phyloP scores from a whole-genome alignment of 192 early-diverging fungal species.

The Linnemannia exigua region DNA sequence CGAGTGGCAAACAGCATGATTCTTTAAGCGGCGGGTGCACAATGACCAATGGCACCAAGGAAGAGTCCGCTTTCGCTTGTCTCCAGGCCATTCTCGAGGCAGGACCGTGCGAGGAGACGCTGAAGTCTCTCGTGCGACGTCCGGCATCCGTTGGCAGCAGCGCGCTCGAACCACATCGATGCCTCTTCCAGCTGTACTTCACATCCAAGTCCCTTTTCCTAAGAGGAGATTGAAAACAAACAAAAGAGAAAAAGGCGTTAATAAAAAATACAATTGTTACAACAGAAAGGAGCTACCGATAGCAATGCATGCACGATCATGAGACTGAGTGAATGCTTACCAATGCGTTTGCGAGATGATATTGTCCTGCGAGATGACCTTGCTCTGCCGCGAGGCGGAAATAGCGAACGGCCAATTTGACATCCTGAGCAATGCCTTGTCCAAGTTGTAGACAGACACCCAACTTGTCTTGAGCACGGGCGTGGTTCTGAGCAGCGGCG shows the following conservation, averaged over 20 bases:
- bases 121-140: conserved; percentile 64
- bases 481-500: conserved; percentile 72
- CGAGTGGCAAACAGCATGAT: too few species aligned
- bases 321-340: conserved; percentile 30
- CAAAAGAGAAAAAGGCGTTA: background rate
- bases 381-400: conserved; percentile 73
- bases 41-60: conserved; percentile 53
- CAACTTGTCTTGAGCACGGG: conserved; percentile 69
- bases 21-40: conserved; percentile 65
- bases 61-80: conserved; percentile 48
- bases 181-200: conserved; percentile 57
- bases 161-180: conserved; percentile 59
- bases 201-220: conserved; percentile 60
- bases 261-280: background rate
- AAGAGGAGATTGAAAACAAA: background rate
- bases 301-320: background rate
- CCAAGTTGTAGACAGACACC: conserved; percentile 69
- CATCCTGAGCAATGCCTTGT: conserved; percentile 60
- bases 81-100: conserved; percentile 65
- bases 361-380: conserved; percentile 73
- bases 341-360: conserved; percentile 62
- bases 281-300: background rate
- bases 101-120: conserved; percentile 63
- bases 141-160: conserved; percentile 63
- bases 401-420: conserved; percentile 66